Conservation (phyloP, 2,329 filamentous ascomycete genomes). For the Rutstroemia sp. region DNA sequence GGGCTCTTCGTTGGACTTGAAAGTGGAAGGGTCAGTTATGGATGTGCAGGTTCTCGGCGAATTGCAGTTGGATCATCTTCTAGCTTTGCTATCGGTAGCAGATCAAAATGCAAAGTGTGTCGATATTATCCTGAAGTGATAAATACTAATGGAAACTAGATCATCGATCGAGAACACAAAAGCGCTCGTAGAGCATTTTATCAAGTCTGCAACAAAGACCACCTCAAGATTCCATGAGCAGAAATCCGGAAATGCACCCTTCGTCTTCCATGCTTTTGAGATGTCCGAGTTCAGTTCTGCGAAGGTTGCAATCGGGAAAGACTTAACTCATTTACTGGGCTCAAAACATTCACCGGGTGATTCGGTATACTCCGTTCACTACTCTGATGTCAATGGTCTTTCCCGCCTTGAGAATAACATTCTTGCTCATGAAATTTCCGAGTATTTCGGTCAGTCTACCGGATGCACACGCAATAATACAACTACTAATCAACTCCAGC, state of each 20-base stretch:
- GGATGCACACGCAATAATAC: not conserved
- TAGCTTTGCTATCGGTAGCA: not conserved
- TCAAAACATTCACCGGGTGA: slow-evolving; percentile 5
- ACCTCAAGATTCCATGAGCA: slow-evolving; percentile 18
- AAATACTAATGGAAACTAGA: not conserved
- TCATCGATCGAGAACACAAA: slow-evolving; percentile 15
- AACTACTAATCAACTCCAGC: slow-evolving; percentile 9
- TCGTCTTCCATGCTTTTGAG: slow-evolving; percentile 17
- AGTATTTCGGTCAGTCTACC: slow-evolving; percentile 16
- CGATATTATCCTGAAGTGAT: not conserved
- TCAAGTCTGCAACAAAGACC: slow-evolving; percentile 12
- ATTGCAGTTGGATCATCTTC: not conserved
- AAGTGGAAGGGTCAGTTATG: slow-evolving; percentile 2
- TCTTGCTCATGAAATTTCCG: slow-evolving; percentile 22
- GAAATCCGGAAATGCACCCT: slow-evolving; percentile 14
- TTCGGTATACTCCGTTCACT: slow-evolving; percentile 21
- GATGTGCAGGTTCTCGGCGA: not conserved
- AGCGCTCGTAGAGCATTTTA: slow-evolving; percentile 17
- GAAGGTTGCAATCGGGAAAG: slow-evolving; percentile 18
- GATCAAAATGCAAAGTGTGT: not conserved
- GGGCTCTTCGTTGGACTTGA: not conserved
- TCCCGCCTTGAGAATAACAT: slow-evolving; percentile 23
- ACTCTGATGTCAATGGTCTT: slow-evolving; percentile 22
- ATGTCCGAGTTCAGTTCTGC: slow-evolving; percentile 19
- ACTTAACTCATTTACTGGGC: slow-evolving; percentile 16